Conservation (phyloP, 164 flowering plant genomes). For the Pachysandra terminalis region DNA sequence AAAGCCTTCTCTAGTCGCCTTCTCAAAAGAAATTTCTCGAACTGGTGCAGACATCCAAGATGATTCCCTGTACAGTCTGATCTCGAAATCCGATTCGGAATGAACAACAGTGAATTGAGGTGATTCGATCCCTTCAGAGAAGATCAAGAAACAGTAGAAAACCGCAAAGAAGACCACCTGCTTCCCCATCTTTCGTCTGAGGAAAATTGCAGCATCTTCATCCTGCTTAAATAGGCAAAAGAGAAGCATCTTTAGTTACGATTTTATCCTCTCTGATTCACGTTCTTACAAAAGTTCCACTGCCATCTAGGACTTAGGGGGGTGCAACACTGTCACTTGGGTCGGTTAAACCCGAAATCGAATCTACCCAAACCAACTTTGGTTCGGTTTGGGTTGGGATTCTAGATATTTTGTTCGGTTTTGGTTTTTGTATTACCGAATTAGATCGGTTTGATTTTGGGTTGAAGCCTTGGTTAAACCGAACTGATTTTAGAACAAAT, state of each 20-base stretch:
- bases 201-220: not conserved
- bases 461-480: no score
- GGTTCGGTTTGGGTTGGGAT: no score
- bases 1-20: constrained; percentile 50
- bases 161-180: not conserved
- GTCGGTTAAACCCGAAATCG: no score
- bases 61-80: constrained; percentile 50
- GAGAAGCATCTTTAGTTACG: not conserved
- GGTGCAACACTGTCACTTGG: no score
- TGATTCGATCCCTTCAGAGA: constrained; percentile 33
- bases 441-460: no score
- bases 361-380: no score
- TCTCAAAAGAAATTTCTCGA: constrained; percentile 45
- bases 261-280: not conserved
- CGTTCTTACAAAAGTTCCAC: no score
- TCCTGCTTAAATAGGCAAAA: not conserved
- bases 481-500: no score
- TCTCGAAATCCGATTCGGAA: constrained; percentile 52
- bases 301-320: no score
- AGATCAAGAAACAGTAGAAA: constrained; percentile 8
- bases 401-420: no score
- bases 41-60: constrained; percentile 60
- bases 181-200: constrained; percentile 17
- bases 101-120: constrained; percentile 54
- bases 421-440: no score